Base-by-base conservation (phyloP, 306 rosid species). In the Lathyrus oleraceus region DNA sequence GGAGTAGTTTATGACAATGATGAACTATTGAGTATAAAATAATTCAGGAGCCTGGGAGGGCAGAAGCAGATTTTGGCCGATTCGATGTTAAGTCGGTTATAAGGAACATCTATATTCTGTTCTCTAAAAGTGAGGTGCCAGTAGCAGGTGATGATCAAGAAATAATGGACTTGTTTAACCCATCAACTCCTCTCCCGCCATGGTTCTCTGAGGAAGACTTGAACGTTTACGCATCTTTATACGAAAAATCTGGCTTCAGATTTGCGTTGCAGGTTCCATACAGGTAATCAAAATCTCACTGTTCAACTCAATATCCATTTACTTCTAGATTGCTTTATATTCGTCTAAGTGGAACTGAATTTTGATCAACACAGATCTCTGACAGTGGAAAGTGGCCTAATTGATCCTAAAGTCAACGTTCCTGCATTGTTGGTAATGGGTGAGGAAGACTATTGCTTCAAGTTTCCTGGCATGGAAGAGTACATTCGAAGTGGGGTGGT, bases 191-290 rank as follows among this genome's bases (percentile, higher is more conserved):
- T 35, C 68, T 87, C 1, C 87, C 92, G 6, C 66, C 86, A 44
- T 76, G 92, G 86, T 73, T 87, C 69, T 85, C 89, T 2, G 87
- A 84, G 75, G 78, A 85, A 66, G 87, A 87, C 64, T 85, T 85
- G 27, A 60, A 75, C 12, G 43, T 38, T 75, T 87, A 87, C 56
- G 84, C 89, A 67, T 84, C 89, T 61, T 45, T 78, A 10, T 84
- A 83, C 52, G 89, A 81, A 76, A 83, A 83, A 9, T 81, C 84
- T 54, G 90, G 94, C 17, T 88, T 87, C 65, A 54, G 71, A 56
- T 85, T 40, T 67, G 64, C 94, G 25, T 36, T 88, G 82, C 78
- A 70, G 70, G 81, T 81, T 60, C 89, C 89, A 2, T 87, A 87
- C 77, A 85, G 90, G 87, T 82, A 74, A 65, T 16, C 51, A 53